Percentiles rank a stretch among this genome's conserved stretches.
phyloP scores from a whole-genome alignment of 2,329 filamentous ascomycete species.

The Fusarium sp. region DNA sequence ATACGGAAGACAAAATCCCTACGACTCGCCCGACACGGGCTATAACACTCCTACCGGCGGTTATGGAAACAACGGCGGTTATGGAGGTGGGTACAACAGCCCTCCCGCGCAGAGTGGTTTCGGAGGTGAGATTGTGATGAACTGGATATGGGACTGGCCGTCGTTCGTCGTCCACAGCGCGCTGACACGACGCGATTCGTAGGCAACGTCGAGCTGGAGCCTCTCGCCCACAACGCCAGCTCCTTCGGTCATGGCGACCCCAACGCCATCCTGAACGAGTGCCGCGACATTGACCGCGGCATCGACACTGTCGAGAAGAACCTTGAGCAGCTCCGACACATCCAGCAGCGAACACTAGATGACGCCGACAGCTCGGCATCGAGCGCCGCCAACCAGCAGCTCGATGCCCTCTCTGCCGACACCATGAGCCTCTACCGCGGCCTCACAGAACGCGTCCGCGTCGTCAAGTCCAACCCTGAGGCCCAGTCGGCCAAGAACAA shows the following conservation, averaged over 20 bases:
- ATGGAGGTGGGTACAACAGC: constrained; percentile 43
- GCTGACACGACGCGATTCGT: constrained; percentile 46
- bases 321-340: constrained; percentile 76
- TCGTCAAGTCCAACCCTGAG: constrained; percentile 85
- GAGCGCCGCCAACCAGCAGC: constrained; percentile 73
- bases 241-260: constrained; percentile 67
- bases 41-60: constrained; percentile 47
- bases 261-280: constrained; percentile 86
- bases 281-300: constrained; percentile 80
- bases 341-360: constrained; percentile 78
- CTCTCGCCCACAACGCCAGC: constrained; percentile 66
- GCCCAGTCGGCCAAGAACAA: constrained; percentile 79
- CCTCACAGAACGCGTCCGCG: constrained; percentile 82
- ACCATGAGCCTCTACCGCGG: constrained; percentile 87
- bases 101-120: constrained; percentile 31
- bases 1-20: constrained; percentile 70
- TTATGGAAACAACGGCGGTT: constrained; percentile 47
- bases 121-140: constrained; percentile 38
- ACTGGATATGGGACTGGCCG: background rate
- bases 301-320: constrained; percentile 81
- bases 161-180: constrained; percentile 1
- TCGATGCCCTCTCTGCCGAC: constrained; percentile 79
- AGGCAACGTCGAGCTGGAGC: constrained; percentile 77
- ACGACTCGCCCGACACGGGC: constrained; percentile 63
- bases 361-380: constrained; percentile 78